phyloP scores from a whole-genome alignment of 768 basidiomycete genomes.

The Mycena crocata region DNA sequence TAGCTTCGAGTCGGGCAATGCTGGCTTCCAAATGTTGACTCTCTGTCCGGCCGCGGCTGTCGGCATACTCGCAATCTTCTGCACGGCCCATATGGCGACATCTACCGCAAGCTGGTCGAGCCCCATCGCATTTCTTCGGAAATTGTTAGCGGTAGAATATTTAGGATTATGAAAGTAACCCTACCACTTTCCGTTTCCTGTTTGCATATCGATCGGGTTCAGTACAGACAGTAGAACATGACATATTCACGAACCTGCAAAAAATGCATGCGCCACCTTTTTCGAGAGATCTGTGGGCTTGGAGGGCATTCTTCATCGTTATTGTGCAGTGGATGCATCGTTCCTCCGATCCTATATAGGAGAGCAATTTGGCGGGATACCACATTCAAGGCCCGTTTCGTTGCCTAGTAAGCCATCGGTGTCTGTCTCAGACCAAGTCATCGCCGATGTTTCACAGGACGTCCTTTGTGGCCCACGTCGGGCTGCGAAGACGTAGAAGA shows the following conservation, averaged over 20 bases:
- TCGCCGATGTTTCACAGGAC: too few relatives aligned
- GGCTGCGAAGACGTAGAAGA: too few relatives aligned
- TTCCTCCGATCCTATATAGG: background rate
- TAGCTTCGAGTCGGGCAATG: constrained; percentile 49
- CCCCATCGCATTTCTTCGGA: constrained; percentile 57
- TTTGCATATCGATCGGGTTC: background rate
- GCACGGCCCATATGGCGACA: constrained; percentile 50
- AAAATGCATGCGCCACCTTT: constrained; percentile 28
- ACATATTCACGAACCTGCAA: constrained; percentile 29
- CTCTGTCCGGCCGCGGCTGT: constrained; percentile 48
- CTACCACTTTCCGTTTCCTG: constrained; percentile 21
- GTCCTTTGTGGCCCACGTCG: too few relatives aligned
- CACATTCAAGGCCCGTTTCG: too few relatives aligned
- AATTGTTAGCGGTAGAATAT: background rate
- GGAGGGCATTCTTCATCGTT: background rate
- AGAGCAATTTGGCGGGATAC: too few relatives aligned
- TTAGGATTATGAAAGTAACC: background rate
- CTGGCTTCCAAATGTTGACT: constrained; percentile 56
- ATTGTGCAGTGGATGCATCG: background rate
- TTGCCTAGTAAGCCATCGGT: too few relatives aligned
- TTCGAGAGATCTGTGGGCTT: background rate
- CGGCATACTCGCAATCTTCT: constrained; percentile 59
- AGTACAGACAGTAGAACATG: background rate
- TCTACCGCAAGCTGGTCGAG: constrained; percentile 53
- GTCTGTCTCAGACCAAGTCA: too few relatives aligned